Conservation (phyloP, 768 basidiomycete genomes). For the Lentinula detonsa region DNA sequence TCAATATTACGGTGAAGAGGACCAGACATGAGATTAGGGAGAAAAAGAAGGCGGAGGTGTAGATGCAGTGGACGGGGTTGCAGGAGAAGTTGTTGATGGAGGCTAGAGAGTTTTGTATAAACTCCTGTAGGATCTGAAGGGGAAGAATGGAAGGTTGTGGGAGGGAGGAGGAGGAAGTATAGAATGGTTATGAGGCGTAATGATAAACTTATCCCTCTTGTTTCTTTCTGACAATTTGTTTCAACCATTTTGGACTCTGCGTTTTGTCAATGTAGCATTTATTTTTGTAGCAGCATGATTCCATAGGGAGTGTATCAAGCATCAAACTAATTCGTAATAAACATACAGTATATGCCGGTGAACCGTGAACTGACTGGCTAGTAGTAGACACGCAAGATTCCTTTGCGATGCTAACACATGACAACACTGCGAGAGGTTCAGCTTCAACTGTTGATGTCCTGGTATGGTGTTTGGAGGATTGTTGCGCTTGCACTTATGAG, state of each 20-base stretch:
- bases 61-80: conserved; percentile 47
- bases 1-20: conserved; percentile 67
- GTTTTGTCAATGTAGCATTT: conserved; percentile 3
- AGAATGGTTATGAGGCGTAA: not conserved
- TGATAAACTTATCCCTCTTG: not conserved
- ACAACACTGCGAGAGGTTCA: too few species aligned
- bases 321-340: too few species aligned
- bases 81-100: conserved; percentile 32
- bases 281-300: not conserved
- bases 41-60: conserved; percentile 49
- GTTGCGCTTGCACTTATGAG: too few species aligned
- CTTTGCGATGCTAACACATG: too few species aligned
- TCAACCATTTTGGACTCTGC: not conserved
- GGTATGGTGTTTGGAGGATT: too few species aligned
- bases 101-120: conserved; percentile 36
- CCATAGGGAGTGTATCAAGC: not conserved
- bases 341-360: too few species aligned
- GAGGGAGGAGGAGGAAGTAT: not conserved
- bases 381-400: too few species aligned
- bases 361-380: too few species aligned
- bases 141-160: not conserved
- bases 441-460: too few species aligned
- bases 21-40: conserved; percentile 55
- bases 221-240: not conserved
- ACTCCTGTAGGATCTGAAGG: not conserved